Evolutionary conservation across 2,329 filamentous ascomycete species (phyloP).

Genomic region (Talaromyces piceae): DNA sequence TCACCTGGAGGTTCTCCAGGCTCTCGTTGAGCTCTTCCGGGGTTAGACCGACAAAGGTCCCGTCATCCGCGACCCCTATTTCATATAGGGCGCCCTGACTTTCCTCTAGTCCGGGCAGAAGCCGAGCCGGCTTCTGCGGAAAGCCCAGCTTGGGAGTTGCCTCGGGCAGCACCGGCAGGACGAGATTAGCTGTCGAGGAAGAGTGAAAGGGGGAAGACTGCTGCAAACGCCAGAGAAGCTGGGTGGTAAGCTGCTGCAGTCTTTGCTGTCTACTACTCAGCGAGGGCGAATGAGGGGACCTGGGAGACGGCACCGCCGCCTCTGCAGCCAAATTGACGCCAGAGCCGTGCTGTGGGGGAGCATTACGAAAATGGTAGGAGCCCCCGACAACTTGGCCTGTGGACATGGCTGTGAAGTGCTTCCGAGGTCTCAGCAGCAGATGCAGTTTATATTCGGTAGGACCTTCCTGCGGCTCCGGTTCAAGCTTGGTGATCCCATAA

Average conservation of each 20-base stretch:
- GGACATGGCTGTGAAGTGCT: slow-evolving; percentile 64
- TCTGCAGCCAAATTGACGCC: slow-evolving; percentile 21
- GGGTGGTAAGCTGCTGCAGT: slow-evolving; percentile 85
- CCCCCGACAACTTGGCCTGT: slow-evolving; percentile 52
- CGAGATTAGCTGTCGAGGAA: slow-evolving; percentile 65
- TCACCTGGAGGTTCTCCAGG: slow-evolving; percentile 71
- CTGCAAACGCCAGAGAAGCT: slow-evolving; percentile 87
- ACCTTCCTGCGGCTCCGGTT: slow-evolving; percentile 86
- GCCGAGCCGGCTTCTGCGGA: slow-evolving; percentile 45
- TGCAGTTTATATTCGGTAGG: slow-evolving; percentile 97
- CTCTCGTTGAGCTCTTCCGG: slow-evolving; percentile 91
- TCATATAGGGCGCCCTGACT: slow-evolving; percentile 92
- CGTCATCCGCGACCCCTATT: slow-evolving; percentile 92
- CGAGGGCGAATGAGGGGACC: slow-evolving; percentile 41
- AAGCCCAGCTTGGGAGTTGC: slow-evolving; percentile 50
- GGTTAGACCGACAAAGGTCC: slow-evolving; percentile 78
- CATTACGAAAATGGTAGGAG: slow-evolving; percentile 40
- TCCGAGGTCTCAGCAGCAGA: slow-evolving; percentile 69
- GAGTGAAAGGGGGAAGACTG: slow-evolving; percentile 90
- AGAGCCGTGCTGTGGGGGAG: slow-evolving; percentile 20
- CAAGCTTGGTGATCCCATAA: slow-evolving; percentile 65
- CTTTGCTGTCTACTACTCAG: slow-evolving; percentile 72
- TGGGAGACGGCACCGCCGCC: not conserved
- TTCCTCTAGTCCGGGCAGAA: slow-evolving; percentile 74
- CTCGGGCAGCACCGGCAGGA: slow-evolving; percentile 69